Evolutionary conservation across 371 early-diverging fungal species (phyloP).

Genomic region (Batrachochytrium dendrobatidis): DNA sequence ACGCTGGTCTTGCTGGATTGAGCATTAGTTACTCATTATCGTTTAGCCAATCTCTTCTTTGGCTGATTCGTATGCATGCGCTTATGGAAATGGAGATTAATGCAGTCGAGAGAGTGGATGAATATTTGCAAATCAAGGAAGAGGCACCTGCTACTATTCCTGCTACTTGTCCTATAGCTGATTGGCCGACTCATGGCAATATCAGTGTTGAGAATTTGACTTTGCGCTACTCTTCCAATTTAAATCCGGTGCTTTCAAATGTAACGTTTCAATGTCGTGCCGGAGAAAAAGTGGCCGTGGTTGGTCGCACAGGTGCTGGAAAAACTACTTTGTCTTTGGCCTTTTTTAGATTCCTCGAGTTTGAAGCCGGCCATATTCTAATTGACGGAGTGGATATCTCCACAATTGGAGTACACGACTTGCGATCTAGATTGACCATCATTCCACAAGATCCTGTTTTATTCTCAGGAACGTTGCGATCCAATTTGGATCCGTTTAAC

Average conservation of each 20-base stretch:
- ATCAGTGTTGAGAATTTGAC: conserved; percentile 45
- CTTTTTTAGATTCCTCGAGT: conserved; percentile 51
- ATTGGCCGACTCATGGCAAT: conserved; percentile 59
- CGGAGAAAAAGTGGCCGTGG: conserved; percentile 50
- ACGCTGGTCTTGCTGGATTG: conserved; percentile 71
- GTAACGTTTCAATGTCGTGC: conserved; percentile 53
- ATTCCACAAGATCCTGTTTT: conserved; percentile 49
- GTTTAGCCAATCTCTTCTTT: conserved; percentile 68
- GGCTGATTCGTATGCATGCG: conserved; percentile 72
- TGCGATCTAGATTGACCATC: conserved; percentile 49
- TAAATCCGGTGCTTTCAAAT: conserved; percentile 42
- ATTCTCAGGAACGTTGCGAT: conserved; percentile 32
- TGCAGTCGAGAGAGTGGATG: conserved; percentile 71
- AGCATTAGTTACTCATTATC: conserved; percentile 68
- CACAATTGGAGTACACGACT: conserved; percentile 39
- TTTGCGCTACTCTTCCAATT: conserved; percentile 26
- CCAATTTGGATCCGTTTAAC: conserved; percentile 36
- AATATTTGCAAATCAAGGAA: conserved; percentile 62
- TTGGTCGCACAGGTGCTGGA: conserved; percentile 54
- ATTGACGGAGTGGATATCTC: conserved; percentile 52
- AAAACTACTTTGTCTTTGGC: conserved; percentile 50
- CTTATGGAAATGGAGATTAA: conserved; percentile 80
- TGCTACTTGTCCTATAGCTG: conserved; percentile 43
- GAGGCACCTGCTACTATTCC: conserved; percentile 57
- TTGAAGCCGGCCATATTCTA: conserved; percentile 36